Evolutionary conservation across 495 filamentous ascomycete species (phyloP).

Genomic region (Tuber indicum): DNA sequence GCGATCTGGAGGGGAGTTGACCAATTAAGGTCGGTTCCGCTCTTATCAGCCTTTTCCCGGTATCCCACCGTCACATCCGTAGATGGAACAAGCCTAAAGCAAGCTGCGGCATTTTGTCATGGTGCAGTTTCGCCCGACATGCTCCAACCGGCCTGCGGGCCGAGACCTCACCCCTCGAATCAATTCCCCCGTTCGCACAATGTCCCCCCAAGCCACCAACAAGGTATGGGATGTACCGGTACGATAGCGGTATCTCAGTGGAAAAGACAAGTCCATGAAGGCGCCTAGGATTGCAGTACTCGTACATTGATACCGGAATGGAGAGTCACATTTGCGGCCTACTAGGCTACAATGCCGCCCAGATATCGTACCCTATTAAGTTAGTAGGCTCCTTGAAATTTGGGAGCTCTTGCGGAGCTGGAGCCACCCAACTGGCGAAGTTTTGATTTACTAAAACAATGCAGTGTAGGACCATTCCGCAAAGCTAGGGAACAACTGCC

Average conservation of each 20-base stretch:
- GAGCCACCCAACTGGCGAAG: not conserved
- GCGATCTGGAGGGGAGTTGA: not conserved
- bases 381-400: not conserved
- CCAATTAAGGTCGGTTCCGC: not conserved
- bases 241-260: not conserved
- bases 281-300: not conserved
- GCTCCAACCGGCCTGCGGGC: not conserved
- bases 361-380: not conserved
- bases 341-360: not conserved
- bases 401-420: not conserved
- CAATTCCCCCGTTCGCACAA: not conserved
- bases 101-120: not conserved
- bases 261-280: not conserved
- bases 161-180: not conserved
- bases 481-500: not conserved
- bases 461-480: not conserved
- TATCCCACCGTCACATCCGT: not conserved
- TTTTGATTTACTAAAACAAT: not conserved
- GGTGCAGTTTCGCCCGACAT: not conserved
- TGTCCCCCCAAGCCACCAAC: slow-evolving; percentile 1
- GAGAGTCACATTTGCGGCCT: not conserved
- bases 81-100: not conserved
- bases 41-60: not conserved
- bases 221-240: not conserved
- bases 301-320: not conserved